These are phyloP conservation scores for Aureobasidium lini DNA, from an alignment of 2,329 filamentous ascomycete genomes.

Conservation along the genomic window DNA sequence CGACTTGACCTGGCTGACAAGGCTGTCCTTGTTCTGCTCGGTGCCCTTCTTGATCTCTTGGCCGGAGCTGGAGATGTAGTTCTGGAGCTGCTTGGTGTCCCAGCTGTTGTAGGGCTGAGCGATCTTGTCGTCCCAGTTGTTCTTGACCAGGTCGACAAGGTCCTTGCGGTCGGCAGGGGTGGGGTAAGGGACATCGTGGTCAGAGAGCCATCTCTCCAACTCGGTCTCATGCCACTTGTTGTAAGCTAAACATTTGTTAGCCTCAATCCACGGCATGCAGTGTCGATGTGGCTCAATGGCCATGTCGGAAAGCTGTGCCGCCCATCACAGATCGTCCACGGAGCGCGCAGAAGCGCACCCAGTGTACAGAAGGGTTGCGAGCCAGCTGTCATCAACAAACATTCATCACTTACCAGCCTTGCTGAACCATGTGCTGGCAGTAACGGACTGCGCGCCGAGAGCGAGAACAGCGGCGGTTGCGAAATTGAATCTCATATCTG, in stretches of 20 bases:
- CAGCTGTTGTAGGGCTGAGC: conserved; percentile 68
- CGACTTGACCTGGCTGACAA: conserved; percentile 61
- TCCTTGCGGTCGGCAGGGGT: conserved; percentile 85
- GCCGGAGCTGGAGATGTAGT: conserved; percentile 65
- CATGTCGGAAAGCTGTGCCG: neutral
- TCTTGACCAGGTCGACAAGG: conserved; percentile 80
- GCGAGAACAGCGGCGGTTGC: conserved; percentile 61
- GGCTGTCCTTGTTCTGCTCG: conserved; percentile 59
- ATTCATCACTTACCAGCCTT: conserved; percentile 62
- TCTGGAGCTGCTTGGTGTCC: conserved; percentile 60
- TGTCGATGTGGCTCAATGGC: neutral
- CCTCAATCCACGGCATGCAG: neutral
- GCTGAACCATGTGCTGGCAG: conserved; percentile 76
- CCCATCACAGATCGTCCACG: neutral
- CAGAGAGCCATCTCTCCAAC: conserved; percentile 91
- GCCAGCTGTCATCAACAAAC: conserved; percentile 4
- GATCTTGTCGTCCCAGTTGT: conserved; percentile 78
- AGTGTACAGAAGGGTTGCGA: neutral
- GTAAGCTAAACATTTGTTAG: conserved; percentile 57
- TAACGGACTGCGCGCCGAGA: conserved; percentile 61
- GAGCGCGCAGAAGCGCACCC: neutral
- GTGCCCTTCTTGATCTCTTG: conserved; percentile 60
- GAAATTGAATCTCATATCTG: conserved; percentile 68
- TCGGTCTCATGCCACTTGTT: conserved; percentile 99
- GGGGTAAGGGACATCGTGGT: conserved; percentile 88